phyloP scores from a whole-genome alignment of 2,329 filamentous ascomycete genomes.

The Aspergillus fijiensis region DNA sequence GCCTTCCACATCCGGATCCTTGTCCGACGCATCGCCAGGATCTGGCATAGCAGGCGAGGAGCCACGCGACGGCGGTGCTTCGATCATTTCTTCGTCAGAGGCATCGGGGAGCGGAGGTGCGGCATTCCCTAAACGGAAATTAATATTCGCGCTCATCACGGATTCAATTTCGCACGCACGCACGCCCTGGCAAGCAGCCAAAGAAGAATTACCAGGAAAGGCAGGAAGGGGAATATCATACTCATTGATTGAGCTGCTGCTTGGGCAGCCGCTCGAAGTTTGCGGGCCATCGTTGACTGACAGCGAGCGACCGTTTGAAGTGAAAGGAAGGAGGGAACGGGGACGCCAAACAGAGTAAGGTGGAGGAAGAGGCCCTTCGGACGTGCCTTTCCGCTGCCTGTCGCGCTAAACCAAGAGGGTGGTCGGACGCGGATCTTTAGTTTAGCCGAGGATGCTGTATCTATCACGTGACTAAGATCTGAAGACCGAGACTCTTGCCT shows the following conservation, averaged over 20 bases:
- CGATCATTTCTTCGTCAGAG: slow-evolving; percentile 48
- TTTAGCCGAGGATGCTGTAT: slow-evolving; percentile 6
- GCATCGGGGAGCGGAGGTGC: slow-evolving; percentile 42
- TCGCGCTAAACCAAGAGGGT: neutral
- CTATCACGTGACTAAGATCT: slow-evolving; percentile 8
- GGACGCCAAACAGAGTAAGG: slow-evolving; percentile 9
- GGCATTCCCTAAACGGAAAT: slow-evolving; percentile 39
- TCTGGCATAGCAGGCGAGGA: slow-evolving; percentile 36
- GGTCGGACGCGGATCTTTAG: neutral
- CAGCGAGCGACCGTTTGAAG: neutral
- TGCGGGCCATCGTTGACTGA: slow-evolving; percentile 44
- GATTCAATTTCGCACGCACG: neutral
- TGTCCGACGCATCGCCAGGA: slow-evolving; percentile 31
- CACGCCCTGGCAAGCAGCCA: neutral
- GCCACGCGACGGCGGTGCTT: slow-evolving; percentile 36
- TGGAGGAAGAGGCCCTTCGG: slow-evolving; percentile 12
- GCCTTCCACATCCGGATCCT: slow-evolving; percentile 28
- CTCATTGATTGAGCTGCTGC: slow-evolving; percentile 49
- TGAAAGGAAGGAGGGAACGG: neutral
- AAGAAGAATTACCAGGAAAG: neutral
- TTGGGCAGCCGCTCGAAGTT: slow-evolving; percentile 47
- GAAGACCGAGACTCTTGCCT: neutral
- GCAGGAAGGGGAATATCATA: slow-evolving; percentile 24
- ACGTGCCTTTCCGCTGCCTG: slow-evolving; percentile 12
- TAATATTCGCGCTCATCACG: slow-evolving; percentile 17